These are phyloP conservation scores for Backusella psychrophila DNA, from an alignment of 192 early-diverging fungal species.

Conservation along the genomic window DNA sequence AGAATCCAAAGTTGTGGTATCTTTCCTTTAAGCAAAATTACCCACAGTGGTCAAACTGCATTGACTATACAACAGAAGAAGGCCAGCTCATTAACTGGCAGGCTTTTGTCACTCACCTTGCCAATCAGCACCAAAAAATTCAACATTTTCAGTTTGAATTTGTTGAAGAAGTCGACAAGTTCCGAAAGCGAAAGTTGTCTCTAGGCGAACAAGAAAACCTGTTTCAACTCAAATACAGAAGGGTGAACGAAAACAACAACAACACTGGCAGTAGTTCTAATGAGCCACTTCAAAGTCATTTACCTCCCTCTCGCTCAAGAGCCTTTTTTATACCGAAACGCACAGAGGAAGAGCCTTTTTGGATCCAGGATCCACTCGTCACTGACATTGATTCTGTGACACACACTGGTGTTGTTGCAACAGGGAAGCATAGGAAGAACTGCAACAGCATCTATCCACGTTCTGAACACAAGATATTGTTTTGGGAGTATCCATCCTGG, in stretches of 20 bases:
- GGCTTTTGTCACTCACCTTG: constrained; percentile 26
- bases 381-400: constrained; percentile 29
- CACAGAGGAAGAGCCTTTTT: constrained; percentile 8
- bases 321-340: constrained; percentile 9
- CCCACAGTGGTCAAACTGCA: constrained; percentile 14
- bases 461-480: constrained; percentile 33
- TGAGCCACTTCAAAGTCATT: neutral
- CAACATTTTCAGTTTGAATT: constrained; percentile 10
- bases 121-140: constrained; percentile 12
- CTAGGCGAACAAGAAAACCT: neutral
- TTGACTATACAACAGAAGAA: constrained; percentile 14
- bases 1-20: constrained; percentile 34
- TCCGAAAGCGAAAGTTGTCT: neutral
- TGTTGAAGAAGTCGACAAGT: constrained; percentile 1
- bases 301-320: constrained; percentile 6
- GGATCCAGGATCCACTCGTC: constrained; percentile 35
- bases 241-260: neutral
- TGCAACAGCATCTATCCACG: neutral
- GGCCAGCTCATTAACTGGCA: constrained; percentile 26
- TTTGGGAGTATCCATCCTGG: constrained; percentile 38
- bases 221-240: neutral
- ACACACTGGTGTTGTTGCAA: constrained; percentile 25
- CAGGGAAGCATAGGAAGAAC: constrained; percentile 30
- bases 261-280: neutral
- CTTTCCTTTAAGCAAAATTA: constrained; percentile 14